A percentile compares a stretch with the other conserved stretches of the same genome.
Evolutionary conservation across 2,329 filamentous ascomycete genomes (phyloP).

Genomic region (Diatrype stigma): DNA sequence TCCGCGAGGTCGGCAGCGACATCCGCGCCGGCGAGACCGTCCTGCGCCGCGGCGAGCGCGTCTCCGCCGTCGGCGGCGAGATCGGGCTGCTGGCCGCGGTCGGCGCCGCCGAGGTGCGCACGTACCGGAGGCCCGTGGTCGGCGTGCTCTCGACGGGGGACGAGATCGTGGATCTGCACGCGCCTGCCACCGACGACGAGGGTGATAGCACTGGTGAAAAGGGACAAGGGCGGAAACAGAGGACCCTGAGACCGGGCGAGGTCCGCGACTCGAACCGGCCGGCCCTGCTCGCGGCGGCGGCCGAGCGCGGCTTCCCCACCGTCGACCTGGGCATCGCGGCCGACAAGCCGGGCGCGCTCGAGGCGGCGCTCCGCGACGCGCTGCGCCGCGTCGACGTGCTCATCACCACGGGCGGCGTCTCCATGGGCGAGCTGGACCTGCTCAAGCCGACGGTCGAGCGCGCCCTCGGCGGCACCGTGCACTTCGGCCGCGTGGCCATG

Average conservation of each 20-base stretch:
- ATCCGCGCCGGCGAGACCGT: constrained; percentile 66
- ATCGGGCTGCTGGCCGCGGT: constrained; percentile 86
- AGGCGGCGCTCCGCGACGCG: constrained; percentile 70
- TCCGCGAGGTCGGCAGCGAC: constrained; percentile 88
- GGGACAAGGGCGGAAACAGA: too few relatives aligned
- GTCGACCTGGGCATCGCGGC: constrained; percentile 83
- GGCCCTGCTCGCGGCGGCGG: constrained; percentile 74
- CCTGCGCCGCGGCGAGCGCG: constrained; percentile 71
- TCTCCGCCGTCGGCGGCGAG: constrained; percentile 84
- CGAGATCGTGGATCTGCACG: constrained; percentile 42
- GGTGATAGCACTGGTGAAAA: constrained; percentile 63
- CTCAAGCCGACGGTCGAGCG: constrained; percentile 95
- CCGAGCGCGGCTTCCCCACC: constrained; percentile 70
- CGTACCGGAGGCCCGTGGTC: constrained; percentile 73
- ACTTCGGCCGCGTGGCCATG: constrained; percentile 95
- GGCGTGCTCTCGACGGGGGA: constrained; percentile 93
- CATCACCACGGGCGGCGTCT: constrained; percentile 90
- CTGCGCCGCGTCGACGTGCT: constrained; percentile 74
- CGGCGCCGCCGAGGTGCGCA: constrained; percentile 64
- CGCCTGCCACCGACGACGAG: background rate
- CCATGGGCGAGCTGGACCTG: constrained; percentile 96
- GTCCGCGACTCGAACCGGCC: constrained; percentile 92
- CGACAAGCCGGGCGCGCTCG: constrained; percentile 69
- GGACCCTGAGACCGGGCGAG: constrained; percentile 68
- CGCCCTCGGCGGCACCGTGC: constrained; percentile 82